Evolutionary conservation across 2,329 filamentous ascomycete genomes (phyloP).

Genomic region (Trichophyton schoenleinii): DNA sequence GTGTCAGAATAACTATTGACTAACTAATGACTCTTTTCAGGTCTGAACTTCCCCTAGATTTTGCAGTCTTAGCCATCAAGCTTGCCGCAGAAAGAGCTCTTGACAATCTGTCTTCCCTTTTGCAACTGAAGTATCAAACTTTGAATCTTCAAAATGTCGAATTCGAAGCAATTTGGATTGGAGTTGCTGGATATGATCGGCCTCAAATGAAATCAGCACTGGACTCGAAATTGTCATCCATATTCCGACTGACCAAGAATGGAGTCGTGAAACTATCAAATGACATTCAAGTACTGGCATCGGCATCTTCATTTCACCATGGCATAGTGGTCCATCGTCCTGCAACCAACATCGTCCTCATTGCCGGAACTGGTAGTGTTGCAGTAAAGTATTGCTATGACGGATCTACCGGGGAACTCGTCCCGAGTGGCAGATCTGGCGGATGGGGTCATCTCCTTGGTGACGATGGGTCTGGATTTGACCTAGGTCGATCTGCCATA

Average conservation of each 20-base stretch:
- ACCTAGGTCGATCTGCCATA: constrained; percentile 28
- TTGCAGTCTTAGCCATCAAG: constrained; percentile 15
- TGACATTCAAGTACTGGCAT: constrained; percentile 31
- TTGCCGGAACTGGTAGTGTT: constrained; percentile 35
- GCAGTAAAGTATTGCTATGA: constrained; percentile 29
- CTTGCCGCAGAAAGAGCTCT: constrained; percentile 19
- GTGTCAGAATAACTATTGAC: neutral
- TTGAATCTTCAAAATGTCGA: neutral
- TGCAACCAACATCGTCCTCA: constrained; percentile 24
- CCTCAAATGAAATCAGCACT: constrained; percentile 20
- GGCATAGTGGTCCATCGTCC: constrained; percentile 6
- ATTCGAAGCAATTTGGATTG: constrained; percentile 30
- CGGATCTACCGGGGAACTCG: constrained; percentile 10
- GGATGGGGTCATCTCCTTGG: constrained; percentile 36
- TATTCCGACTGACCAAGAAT: constrained; percentile 18
- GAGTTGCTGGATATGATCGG: constrained; percentile 31
- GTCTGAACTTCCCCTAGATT: constrained; percentile 18
- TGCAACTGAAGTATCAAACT: neutral
- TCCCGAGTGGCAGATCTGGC: constrained; percentile 26
- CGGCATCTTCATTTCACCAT: constrained; percentile 10
- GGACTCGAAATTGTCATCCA: constrained; percentile 17
- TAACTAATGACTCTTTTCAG: constrained; percentile 6
- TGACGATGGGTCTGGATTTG: constrained; percentile 34
- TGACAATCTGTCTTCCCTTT: constrained; percentile 5
- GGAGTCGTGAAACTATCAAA: constrained; percentile 23